Base-by-base conservation (phyloP, 2,329 filamentous ascomycete species). In the Gaeumannomyces sp. region DNA sequence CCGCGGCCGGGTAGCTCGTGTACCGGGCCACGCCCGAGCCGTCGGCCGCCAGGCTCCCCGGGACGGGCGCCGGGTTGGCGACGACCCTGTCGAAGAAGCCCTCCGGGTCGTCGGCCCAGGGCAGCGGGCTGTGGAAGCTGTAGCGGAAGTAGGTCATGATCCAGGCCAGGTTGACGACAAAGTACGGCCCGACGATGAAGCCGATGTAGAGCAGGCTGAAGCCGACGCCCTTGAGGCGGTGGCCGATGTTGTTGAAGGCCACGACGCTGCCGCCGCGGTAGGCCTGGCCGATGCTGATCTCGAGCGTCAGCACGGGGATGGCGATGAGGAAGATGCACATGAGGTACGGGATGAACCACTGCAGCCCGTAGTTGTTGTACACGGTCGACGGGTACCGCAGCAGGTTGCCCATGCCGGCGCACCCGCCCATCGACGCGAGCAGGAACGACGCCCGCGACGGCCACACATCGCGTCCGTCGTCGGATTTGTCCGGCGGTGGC, bases 201-300 rank as follows among this genome's bases (percentile, higher is more conserved):
- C 80, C 80, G 63, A 85, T 78, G 65, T 83, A 80, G 25, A 85
- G 73, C 2, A 83, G 74, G 11, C 80, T 81, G 60, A 85, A 73
- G 0, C 84, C 84, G 3, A 82, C 76, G 2, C 83, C 84, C 68
- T 83, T 84, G 45, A 85, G 74, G 10, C 83, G 77, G 63, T 77
- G 73, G 69, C 84, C 78, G 66, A 86, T 75, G 67, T 80, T 83
- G 74, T 82, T 81, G 70, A 79, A 85, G 5, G 83, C 82, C 64
- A 85, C 80, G 56, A 84, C 81, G 3, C 79, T 80, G 16, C 83
- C 83, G 56, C 81, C 83, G 16, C 82, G 81, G 69, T 85, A 84
- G 5, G 83, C 83, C 69, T 85, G 90, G 60, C 92, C 92, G 63
- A 91, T 92, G 64, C 89, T 89, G 62, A 86, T 83, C 70, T 86